phyloP scores from a whole-genome alignment of 1,284 basidiomycete genomes.

The Moesziomyces antarcticus region DNA sequence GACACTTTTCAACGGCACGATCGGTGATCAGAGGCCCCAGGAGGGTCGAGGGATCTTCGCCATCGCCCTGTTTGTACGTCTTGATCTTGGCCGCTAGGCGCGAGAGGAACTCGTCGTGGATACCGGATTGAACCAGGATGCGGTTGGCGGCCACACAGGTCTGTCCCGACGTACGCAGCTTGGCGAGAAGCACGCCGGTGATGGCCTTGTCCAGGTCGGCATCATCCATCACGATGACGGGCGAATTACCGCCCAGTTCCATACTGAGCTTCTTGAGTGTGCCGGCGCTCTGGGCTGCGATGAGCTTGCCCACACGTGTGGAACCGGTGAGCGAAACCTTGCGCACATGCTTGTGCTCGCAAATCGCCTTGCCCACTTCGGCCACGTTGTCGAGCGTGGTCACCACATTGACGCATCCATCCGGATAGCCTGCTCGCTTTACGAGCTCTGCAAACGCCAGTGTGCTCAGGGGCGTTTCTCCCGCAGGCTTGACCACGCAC shows the following conservation, averaged over 20 bases:
- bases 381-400: slow-evolving; percentile 32
- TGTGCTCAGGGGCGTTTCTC: slow-evolving; percentile 31
- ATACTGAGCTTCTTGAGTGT: slow-evolving; percentile 84
- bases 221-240: slow-evolving; percentile 80
- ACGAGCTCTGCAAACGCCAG: slow-evolving; percentile 40
- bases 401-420: slow-evolving; percentile 37
- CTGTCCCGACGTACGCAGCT: slow-evolving; percentile 44
- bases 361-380: slow-evolving; percentile 37
- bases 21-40: slow-evolving; percentile 45
- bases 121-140: slow-evolving; percentile 39
- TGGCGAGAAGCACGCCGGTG: slow-evolving; percentile 36
- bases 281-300: slow-evolving; percentile 27
- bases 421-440: slow-evolving; percentile 29
- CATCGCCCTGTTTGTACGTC: slow-evolving; percentile 44
- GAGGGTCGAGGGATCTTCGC: slow-evolving; percentile 18
- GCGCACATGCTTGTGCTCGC: slow-evolving; percentile 28
- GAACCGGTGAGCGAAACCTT: slow-evolving; percentile 46
- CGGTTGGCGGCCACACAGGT: slow-evolving; percentile 51
- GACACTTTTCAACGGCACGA: slow-evolving; percentile 42
- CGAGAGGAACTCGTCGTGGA: slow-evolving; percentile 43
- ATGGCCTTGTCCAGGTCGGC: slow-evolving; percentile 71
- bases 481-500: slow-evolving; percentile 41
- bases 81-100: slow-evolving; percentile 27
- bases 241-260: slow-evolving; percentile 92
- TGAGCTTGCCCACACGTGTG: slow-evolving; percentile 37